A percentile compares a stretch with the other conserved stretches of the same genome.
These are phyloP conservation scores for Boletus barrowsii DNA, from an alignment of 768 basidiomycete genomes.

Conservation along the genomic window DNA sequence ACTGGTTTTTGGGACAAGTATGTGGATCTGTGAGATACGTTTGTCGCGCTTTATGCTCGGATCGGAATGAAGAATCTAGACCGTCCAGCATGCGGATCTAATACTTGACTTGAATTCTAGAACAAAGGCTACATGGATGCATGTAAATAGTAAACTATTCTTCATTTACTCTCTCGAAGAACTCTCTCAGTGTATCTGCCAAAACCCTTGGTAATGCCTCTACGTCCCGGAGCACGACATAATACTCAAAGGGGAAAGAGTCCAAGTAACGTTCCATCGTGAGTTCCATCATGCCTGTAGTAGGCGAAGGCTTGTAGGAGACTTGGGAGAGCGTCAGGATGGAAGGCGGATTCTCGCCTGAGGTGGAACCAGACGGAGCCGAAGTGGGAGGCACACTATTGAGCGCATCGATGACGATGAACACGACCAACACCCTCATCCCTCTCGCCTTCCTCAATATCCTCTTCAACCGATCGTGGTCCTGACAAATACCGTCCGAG, in stretches of 20 bases:
- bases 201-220: conserved; percentile 91
- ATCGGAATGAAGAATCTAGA: background rate
- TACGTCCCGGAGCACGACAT: conserved; percentile 86
- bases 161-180: conserved; percentile 81
- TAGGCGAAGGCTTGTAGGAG: conserved; percentile 58
- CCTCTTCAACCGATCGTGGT: conserved; percentile 81
- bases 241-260: conserved; percentile 97
- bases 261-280: conserved; percentile 88
- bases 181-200: conserved; percentile 85
- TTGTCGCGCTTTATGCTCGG: background rate
- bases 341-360: conserved; percentile 51
- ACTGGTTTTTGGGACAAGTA: conserved; percentile 81
- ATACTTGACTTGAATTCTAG: background rate
- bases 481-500: conserved; percentile 98
- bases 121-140: background rate
- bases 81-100: background rate
- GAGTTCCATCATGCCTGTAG: conserved; percentile 73
- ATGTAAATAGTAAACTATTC: conserved; percentile 30
- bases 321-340: conserved; percentile 93
- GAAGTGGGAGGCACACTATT: conserved; percentile 40
- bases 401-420: conserved; percentile 91
- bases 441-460: conserved; percentile 83
- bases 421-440: conserved; percentile 92
- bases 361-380: conserved; percentile 9
- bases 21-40: conserved; percentile 33